A percentile compares a stretch with the other conserved stretches of the same genome.
phyloP scores from a whole-genome alignment of 2,329 filamentous ascomycete genomes.

The Neonectria ditissima region DNA sequence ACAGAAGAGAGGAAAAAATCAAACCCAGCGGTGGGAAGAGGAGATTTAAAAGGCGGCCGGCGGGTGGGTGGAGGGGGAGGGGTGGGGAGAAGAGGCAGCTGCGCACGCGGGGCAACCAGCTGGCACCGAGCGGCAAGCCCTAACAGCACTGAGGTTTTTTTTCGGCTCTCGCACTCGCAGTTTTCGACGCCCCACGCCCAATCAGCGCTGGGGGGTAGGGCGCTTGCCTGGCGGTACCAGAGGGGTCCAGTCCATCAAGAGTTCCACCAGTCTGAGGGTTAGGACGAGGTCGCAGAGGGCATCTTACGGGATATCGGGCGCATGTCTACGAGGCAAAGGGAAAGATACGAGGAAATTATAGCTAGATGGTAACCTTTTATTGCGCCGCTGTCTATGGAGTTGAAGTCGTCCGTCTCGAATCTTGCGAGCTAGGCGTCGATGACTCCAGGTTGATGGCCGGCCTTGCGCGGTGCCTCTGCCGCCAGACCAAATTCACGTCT shows the following conservation, averaged over 20 bases:
- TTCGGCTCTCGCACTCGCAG: slow-evolving; percentile 29
- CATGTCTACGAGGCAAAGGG: slow-evolving; percentile 2
- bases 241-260: slow-evolving; percentile 26
- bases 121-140: slow-evolving; percentile 45
- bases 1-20: slow-evolving; percentile 52
- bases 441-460: neutral
- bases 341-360: neutral
- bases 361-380: slow-evolving; percentile 39
- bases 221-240: slow-evolving; percentile 25
- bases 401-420: neutral
- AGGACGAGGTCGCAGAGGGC: slow-evolving; percentile 35
- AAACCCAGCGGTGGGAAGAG: slow-evolving; percentile 53
- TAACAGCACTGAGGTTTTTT: slow-evolving; percentile 51
- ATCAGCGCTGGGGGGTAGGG: slow-evolving; percentile 29
- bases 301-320: slow-evolving; percentile 23
- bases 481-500: neutral
- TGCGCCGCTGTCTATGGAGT: neutral
- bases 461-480: neutral
- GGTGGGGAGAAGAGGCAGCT: slow-evolving; percentile 43
- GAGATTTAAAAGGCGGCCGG: slow-evolving; percentile 54
- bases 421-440: neutral
- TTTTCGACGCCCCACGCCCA: slow-evolving; percentile 28
- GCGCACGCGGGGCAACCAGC: slow-evolving; percentile 52
- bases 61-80: slow-evolving; percentile 46
- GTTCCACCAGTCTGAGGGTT: slow-evolving; percentile 31